phyloP scores from a whole-genome alignment of 768 basidiomycete species.

The Cantharellus cinnabarinus region DNA sequence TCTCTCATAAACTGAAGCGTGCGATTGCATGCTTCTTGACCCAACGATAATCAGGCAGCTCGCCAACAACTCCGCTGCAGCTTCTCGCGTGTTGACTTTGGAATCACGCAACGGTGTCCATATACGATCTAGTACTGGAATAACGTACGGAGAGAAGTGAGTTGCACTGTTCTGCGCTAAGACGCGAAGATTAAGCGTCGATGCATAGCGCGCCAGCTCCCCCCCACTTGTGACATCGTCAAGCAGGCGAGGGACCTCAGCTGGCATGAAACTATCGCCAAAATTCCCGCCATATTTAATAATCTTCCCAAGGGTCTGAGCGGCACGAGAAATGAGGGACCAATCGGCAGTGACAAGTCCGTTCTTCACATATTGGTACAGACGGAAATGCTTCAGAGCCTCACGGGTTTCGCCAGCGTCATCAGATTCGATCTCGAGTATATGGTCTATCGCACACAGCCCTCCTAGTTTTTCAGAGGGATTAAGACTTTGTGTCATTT shows the following conservation, averaged over 20 bases:
- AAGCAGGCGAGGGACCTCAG: conserved; percentile 69
- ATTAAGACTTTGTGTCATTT: conserved; percentile 64
- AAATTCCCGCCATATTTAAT: conserved; percentile 68
- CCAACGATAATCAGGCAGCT: conserved; percentile 77
- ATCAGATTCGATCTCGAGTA: conserved; percentile 58
- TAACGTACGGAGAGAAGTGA: conserved; percentile 76
- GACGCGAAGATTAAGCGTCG: conserved; percentile 85
- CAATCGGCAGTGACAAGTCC: conserved; percentile 68
- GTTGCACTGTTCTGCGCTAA: conserved; percentile 73
- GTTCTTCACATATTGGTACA: conserved; percentile 84
- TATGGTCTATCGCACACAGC: conserved; percentile 66
- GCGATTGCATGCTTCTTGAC: conserved; percentile 38
- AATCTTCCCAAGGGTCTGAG: conserved; percentile 80
- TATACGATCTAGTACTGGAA: conserved; percentile 79
- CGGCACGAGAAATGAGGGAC: conserved; percentile 83
- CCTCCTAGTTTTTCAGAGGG: conserved; percentile 69
- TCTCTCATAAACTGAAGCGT: conserved; percentile 46
- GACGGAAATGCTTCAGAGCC: conserved; percentile 43
- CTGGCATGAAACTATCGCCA: conserved; percentile 77
- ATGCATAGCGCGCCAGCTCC: conserved; percentile 68
- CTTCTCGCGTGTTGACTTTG: conserved; percentile 81
- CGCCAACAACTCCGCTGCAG: conserved; percentile 82
- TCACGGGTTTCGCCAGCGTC: conserved; percentile 55
- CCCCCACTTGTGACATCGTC: conserved; percentile 61
- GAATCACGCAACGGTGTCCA: conserved; percentile 77